Evolutionary conservation across 352 stramenopile genomes (phyloP).

Genomic region (Globisporangium viniferum): DNA sequence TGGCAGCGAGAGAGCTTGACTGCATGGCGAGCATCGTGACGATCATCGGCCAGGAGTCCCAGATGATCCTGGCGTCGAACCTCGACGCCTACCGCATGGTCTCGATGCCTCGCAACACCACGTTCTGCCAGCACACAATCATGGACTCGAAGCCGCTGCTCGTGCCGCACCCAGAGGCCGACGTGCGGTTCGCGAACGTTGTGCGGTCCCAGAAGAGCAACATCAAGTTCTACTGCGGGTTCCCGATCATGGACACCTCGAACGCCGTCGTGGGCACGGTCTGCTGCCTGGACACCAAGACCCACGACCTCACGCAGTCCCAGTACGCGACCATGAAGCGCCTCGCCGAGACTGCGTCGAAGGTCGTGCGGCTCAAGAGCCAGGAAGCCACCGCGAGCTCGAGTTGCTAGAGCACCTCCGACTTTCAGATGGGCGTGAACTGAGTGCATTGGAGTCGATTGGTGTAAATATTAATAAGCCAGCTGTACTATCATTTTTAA

Average conservation of each 20-base stretch:
- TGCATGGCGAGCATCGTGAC: conserved; percentile 54
- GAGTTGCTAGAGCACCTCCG: too few relatives aligned
- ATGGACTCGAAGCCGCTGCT: conserved; percentile 44
- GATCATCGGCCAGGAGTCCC: conserved; percentile 49
- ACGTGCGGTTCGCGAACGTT: conserved; percentile 45
- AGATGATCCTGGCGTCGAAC: conserved; percentile 36
- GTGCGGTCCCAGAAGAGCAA: conserved; percentile 18
- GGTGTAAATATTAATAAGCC: too few relatives aligned
- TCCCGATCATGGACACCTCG: conserved; percentile 22
- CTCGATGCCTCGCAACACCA: conserved; percentile 24
- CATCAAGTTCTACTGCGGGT: conserved; percentile 39
- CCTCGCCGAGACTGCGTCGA: conserved; percentile 44
- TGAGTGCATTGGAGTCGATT: too few relatives aligned
- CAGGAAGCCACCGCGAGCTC: not conserved
- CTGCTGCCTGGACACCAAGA: conserved; percentile 44
- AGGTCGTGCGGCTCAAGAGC: conserved; percentile 22
- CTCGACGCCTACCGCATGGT: conserved; percentile 16
- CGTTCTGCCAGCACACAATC: conserved; percentile 33
- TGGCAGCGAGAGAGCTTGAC: conserved; percentile 50
- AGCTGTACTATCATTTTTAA: too few relatives aligned
- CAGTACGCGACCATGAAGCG: conserved; percentile 28
- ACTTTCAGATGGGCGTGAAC: too few relatives aligned
- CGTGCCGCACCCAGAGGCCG: conserved; percentile 44
- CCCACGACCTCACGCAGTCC: conserved; percentile 20
- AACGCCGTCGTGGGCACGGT: conserved; percentile 27